Base-by-base conservation (phyloP, 768 basidiomycete genomes). In the Tulasnella sp. region DNA sequence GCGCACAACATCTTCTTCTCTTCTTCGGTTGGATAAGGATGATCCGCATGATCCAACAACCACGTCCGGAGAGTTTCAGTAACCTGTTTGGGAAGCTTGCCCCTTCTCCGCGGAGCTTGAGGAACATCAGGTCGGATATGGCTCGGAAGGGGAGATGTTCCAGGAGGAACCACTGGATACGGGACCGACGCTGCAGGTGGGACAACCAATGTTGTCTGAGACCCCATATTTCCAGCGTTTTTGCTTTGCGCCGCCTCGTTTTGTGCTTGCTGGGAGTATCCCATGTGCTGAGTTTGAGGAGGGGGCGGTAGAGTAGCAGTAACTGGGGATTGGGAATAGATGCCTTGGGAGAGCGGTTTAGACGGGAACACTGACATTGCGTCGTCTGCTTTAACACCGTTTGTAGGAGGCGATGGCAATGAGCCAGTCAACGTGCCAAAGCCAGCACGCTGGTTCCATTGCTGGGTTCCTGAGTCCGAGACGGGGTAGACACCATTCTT, bases 1-100 rank as follows among this genome's bases (percentile, higher is more conserved):
- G 82, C 77, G 65, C 86, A 89, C 57, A 90, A 68, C 62, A 84
- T 82, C 61, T 88, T 88, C 68, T 90, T 90, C 72, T 89, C 86
- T 56, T 88, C 84, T 64, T 90, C 86, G 58, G 78, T 81, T 28
- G 86, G 86, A 64, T 90, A 90, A 22, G 86, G 86, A 59, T 89
- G 87, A 63, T 89, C 86, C 2, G 82, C 82, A 62, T 90, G 86
- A 56, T 82, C 77, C 61, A 89, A 82, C 29, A 89, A 70, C 87
- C 87, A 89, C 6, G 84, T 79, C 60, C 88, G 87, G 65, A 90
- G 75, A 60, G 78, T 86, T 66, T 90, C 86, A 28, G 86, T 89
- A 32, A 86, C 86, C 67, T 86, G 84, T 69, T 89, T 89, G 37
- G 86, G 86, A 8, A 90, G 75, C 67, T 90, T 89, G 53, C 86